Evolutionary conservation across 2,329 filamentous ascomycete genomes (phyloP), one percentile per base, ranked within the genome.

Genomic region (Colletotrichum musicola): DNA sequence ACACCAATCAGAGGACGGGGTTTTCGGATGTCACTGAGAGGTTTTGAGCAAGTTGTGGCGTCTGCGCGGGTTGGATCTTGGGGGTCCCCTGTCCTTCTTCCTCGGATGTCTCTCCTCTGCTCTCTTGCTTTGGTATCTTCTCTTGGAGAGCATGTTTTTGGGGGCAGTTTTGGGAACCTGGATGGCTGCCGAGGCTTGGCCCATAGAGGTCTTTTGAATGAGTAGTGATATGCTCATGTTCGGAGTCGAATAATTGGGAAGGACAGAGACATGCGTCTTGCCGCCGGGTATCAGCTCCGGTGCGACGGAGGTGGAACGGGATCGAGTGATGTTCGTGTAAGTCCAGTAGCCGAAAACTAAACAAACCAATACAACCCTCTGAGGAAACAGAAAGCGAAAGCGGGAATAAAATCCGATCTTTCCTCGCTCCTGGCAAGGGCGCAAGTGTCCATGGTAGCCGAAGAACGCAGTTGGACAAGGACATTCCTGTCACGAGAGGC

Each of bases 21-120:
- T 1, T n/a, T 18, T 9, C 22, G 30, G 10, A 42, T 68, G 63
- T 57, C 62, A 68, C 71, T 82, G 82, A 81, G 82, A 76, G 77
- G 75, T 75, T 84, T 85, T 85, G 83, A 85, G 83, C 83, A 85
- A 80, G 74, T 85, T 85, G 77, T 81, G 75, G 77, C 74, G 71
- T 73, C 40, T 42, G 62, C 53, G 64, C 61, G 27, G 40, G 44
- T 55, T 56, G 12, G 51, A 62, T 55, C 42, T 62, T 18, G 62
- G 55, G 18, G 56, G 49, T 35, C 55, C 62, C 62, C 49, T 53
- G 38, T 60, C 50, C 25, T 42, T 42, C 40, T n/a, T 16, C 10
- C 30, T 35, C 7, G 7, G 30, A 10, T 35, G 7, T 10, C 12
- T 9, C 30, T 35, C 2, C 30, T 35, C 6, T 35, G 22, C 30